These are phyloP conservation scores for Backusella tarrabulga DNA, from an alignment of 192 early-diverging fungal genomes.

Conservation along the genomic window DNA sequence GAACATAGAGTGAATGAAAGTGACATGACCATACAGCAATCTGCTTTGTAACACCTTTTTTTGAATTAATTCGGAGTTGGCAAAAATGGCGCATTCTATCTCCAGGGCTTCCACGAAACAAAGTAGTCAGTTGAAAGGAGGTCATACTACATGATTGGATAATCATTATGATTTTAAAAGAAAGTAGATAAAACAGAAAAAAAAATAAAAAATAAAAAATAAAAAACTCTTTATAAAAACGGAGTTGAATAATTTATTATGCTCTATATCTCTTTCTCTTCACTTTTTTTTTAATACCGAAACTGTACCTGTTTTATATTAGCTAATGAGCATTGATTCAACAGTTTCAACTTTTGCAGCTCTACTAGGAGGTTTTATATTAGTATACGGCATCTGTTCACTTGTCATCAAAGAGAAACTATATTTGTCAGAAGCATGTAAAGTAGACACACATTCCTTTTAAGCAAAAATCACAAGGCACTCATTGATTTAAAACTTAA, in stretches of 20 bases:
- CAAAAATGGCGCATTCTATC: background rate
- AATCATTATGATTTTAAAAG: background rate
- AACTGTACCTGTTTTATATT: background rate
- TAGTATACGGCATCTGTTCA: constrained; percentile 65
- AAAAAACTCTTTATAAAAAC: background rate
- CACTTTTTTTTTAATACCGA: background rate
- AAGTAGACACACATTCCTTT: constrained; percentile 11
- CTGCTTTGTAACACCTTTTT: background rate
- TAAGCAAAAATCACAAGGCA: background rate
- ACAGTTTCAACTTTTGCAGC: constrained; percentile 33
- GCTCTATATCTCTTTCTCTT: background rate
- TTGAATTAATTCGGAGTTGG: background rate
- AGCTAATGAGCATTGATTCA: background rate
- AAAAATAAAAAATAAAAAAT: background rate
- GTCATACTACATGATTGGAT: constrained; percentile 2
- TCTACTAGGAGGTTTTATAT: constrained; percentile 68
- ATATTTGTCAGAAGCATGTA: constrained; percentile 71
- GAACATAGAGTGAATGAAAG: background rate
- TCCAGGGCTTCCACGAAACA: background rate
- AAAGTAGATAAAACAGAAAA: background rate
- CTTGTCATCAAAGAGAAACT: constrained; percentile 67
- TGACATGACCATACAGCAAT: background rate
- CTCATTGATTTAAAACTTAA: background rate
- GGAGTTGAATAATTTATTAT: background rate
- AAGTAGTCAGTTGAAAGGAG: background rate